phyloP scores from a whole-genome alignment of 2,329 filamentous ascomycete species.

The Teratosphaeria nubilosa region DNA sequence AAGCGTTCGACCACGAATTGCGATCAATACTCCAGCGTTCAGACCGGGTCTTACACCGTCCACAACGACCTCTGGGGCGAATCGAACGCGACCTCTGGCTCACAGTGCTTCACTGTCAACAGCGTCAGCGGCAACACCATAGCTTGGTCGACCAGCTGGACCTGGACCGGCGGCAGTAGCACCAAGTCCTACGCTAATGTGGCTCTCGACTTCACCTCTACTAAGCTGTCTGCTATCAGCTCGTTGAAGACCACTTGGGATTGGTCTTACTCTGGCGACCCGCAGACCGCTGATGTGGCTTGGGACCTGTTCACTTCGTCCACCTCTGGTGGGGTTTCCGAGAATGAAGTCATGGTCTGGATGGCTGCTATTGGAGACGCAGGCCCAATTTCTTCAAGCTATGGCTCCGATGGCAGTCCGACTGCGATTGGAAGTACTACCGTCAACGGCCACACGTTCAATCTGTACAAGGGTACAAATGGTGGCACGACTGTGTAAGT shows the following conservation, averaged over 20 bases:
- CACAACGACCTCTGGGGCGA: conserved; percentile 37
- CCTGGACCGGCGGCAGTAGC: conserved; percentile 22
- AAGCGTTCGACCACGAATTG: conserved; percentile 9
- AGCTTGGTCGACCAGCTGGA: conserved; percentile 34
- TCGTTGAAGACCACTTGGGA: conserved; percentile 37
- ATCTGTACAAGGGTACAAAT: conserved; percentile 52
- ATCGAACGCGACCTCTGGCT: conserved; percentile 31
- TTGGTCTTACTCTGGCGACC: conserved; percentile 41
- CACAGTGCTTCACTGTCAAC: conserved; percentile 37
- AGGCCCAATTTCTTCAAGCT: conserved; percentile 1
- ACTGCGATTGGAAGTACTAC: conserved; percentile 42
- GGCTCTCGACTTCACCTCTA: conserved; percentile 23
- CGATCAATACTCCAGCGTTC: conserved; percentile 20
- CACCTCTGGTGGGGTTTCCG: conserved; percentile 33
- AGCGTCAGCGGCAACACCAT: conserved; percentile 28
- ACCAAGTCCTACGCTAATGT: conserved; percentile 38
- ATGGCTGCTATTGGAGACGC: conserved; percentile 46
- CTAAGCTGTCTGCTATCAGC: conserved; percentile 26
- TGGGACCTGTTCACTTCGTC: conserved; percentile 53
- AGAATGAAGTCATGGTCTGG: conserved; percentile 61
- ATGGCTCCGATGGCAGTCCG: conserved; percentile 16
- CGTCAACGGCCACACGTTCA: conserved; percentile 46
- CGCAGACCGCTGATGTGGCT: conserved; percentile 47
- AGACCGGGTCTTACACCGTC: conserved; percentile 26
- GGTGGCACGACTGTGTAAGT: conserved; percentile 43